Percentiles rank a stretch among this genome's conserved stretches.
These are phyloP conservation scores for Colletotrichum tropicale DNA, from an alignment of 2,329 filamentous ascomycete species.

Conservation along the genomic window DNA sequence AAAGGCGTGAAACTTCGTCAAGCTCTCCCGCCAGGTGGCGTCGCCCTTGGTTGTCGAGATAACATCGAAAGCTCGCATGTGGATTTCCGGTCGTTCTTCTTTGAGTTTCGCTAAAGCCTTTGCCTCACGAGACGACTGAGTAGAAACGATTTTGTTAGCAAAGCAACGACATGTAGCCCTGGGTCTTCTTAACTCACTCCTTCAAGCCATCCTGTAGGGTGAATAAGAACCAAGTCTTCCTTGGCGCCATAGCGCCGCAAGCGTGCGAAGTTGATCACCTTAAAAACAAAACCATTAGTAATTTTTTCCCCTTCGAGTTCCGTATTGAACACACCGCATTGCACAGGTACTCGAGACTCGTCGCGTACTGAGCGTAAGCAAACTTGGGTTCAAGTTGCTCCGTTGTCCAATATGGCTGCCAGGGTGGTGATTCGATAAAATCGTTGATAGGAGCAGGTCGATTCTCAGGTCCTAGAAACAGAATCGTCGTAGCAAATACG, in stretches of 20 bases:
- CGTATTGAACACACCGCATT: constrained; percentile 34
- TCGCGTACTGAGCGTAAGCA: constrained; percentile 55
- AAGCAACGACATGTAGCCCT: accelerated
- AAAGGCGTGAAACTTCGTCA: constrained; percentile 75
- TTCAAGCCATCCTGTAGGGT: constrained; percentile 31
- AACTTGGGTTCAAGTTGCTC: constrained; percentile 29
- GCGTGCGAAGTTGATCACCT: constrained; percentile 52
- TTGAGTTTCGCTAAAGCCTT: neutral
- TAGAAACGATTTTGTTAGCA: neutral
- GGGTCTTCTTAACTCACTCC: neutral
- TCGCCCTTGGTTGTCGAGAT: neutral
- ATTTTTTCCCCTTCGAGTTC: accelerated
- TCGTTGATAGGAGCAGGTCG: neutral
- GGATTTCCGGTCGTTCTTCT: neutral
- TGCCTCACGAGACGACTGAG: neutral
- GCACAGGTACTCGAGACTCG: constrained; percentile 49
- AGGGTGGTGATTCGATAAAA: neutral
- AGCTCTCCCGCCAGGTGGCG: constrained; percentile 65
- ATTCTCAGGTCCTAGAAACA: neutral
- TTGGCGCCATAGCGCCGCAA: constrained; percentile 44
- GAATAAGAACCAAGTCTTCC: constrained; percentile 50
- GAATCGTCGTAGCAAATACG: neutral
- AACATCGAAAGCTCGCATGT: neutral
- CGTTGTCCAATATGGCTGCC: neutral
- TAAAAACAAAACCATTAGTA: neutral